Evolutionary conservation across 352 stramenopile species (phyloP).

Genomic region (Pythium graminicola): DNA sequence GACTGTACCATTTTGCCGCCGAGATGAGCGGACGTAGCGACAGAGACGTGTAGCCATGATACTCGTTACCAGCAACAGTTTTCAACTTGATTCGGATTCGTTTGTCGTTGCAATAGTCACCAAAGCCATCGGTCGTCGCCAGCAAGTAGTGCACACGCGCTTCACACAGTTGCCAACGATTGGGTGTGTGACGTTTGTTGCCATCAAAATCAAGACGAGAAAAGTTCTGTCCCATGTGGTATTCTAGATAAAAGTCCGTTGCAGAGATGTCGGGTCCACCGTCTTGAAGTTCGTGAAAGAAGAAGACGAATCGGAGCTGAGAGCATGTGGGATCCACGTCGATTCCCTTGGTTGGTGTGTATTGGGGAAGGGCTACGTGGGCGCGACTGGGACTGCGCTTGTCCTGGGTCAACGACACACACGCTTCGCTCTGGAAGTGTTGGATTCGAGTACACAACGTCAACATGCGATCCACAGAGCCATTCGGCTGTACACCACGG

Average conservation of each 20-base stretch:
- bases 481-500: not conserved
- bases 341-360: constrained; percentile 20
- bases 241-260: constrained; percentile 72
- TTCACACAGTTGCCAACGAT: constrained; percentile 80
- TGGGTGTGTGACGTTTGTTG: constrained; percentile 71
- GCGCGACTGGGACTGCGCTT: constrained; percentile 6
- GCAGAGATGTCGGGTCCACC: constrained; percentile 40
- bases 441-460: constrained; percentile 3
- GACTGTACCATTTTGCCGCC: constrained; percentile 51
- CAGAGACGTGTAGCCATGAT: constrained; percentile 52
- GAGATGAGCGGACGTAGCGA: constrained; percentile 47
- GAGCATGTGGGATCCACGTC: constrained; percentile 70
- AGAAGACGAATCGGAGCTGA: constrained; percentile 64
- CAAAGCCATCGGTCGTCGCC: constrained; percentile 58
- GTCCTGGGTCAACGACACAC: constrained; percentile 8
- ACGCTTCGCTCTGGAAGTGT: constrained; percentile 13
- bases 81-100: constrained; percentile 69
- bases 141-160: constrained; percentile 61
- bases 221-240: constrained; percentile 64
- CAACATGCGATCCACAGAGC: not conserved
- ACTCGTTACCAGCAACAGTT: constrained; percentile 21
- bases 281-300: constrained; percentile 83
- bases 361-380: constrained; percentile 11
- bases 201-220: constrained; percentile 58
- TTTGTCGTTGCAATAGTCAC: constrained; percentile 58